A percentile compares a stretch with the other conserved stretches of the same genome.
phyloP scores from a whole-genome alignment of 371 early-diverging fungal genomes.

The Chytridiales sp. region DNA sequence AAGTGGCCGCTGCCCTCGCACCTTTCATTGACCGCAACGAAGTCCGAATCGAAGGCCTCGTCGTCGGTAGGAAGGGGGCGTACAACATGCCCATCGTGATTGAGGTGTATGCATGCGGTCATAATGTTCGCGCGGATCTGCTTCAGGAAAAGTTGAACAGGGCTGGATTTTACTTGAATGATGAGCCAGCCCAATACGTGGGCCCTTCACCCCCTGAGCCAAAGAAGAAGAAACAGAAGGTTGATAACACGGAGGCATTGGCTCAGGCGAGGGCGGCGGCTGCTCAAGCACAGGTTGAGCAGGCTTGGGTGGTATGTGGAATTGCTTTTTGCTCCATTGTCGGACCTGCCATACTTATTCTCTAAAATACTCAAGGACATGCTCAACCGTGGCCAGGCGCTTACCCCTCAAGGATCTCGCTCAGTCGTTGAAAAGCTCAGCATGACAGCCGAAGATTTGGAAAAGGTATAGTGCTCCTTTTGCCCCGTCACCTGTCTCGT shows the following conservation, averaged over 20 bases:
- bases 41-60: conserved; percentile 5
- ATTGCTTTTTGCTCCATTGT: neutral
- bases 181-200: neutral
- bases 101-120: neutral
- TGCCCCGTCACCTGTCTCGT: neutral
- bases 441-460: conserved; percentile 6
- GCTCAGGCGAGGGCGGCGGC: neutral
- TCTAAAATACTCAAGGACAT: neutral
- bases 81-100: neutral
- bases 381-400: neutral
- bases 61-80: neutral
- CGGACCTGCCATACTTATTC: neutral
- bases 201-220: neutral
- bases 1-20: neutral
- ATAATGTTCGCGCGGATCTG: neutral
- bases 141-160: too few species aligned
- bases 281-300: neutral
- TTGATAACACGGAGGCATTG: too few species aligned
- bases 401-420: neutral
- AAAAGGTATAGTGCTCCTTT: neutral
- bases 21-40: neutral
- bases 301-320: conserved; percentile 6
- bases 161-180: neutral
- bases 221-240: neutral
- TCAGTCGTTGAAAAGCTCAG: conserved; percentile 1